Evolutionary conservation across 2,329 filamentous ascomycete genomes (phyloP), one percentile per base, ranked within the genome.

Genomic region (Colletotrichum sp.): DNA sequence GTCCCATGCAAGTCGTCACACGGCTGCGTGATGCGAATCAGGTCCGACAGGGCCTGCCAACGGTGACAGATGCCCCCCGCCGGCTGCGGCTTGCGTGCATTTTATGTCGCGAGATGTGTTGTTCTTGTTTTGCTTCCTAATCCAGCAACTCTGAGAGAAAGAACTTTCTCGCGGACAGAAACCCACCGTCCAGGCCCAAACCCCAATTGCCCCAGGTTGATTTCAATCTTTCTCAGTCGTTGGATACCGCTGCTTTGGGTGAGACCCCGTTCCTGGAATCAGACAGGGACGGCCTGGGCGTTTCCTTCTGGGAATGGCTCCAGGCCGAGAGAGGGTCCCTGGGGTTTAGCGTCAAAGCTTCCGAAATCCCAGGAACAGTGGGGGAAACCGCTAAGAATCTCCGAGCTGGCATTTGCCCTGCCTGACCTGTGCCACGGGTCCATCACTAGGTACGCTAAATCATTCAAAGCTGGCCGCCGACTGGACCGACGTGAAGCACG

Each of bases 261-360:
- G 32, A 59, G 49, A 29, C 32, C 30, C 32, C 66, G 52, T 69
- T 27, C 52, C 25, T 44, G 29, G 52, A 34, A 39, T 52, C 25
- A 15, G 30, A 69, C 67, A 57, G 16, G 67, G 67, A 65, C 27
- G 27, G 39, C 63, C 63, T 67, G 63, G 36, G 44, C 36, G 36
- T 27, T 25, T 49, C 39, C 27, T 22, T 62, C 52, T 52, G 25
- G 39, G 16, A 71, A 61, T 65, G 67, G 67, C 25, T 32, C 52
- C 64, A 61, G 30, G 55, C 72, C 59, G 59, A 67, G 63, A 63
- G 63, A 72, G 69, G 69, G 55, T 68, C 55, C 66, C 73, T 36
- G 57, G 64, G 70, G 64, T 69, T 59, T 44, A 32, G 69, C 36
- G 69, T 57, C 73, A 63, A 67, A 72, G 57, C 73, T 72, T 72